Conservation (phyloP, 164 flowering plant species). For the Vitis rotundifolia region DNA sequence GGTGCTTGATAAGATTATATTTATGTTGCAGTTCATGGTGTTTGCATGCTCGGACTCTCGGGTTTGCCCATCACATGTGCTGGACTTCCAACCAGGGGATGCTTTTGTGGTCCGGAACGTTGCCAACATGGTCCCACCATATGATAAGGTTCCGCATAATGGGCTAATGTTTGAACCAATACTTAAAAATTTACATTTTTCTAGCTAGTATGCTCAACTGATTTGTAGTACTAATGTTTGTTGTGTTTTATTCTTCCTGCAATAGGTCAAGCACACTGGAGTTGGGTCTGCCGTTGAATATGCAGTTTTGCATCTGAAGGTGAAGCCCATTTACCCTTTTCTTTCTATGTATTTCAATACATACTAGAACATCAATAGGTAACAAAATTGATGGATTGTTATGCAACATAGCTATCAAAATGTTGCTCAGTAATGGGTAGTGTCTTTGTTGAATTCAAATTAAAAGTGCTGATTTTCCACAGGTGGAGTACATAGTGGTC, state of each 20-base stretch:
- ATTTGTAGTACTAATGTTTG: background rate
- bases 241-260: background rate
- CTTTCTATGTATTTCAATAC: too few relatives aligned
- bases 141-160: conserved; percentile 28
- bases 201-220: background rate
- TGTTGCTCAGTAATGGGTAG: too few relatives aligned
- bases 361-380: too few relatives aligned
- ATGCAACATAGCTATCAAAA: too few relatives aligned
- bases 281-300: conserved; percentile 56
- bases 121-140: conserved; percentile 55
- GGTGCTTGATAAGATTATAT: too few relatives aligned
- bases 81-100: conserved; percentile 55
- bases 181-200: background rate
- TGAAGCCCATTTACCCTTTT: background rate
- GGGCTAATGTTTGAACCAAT: background rate
- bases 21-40: conserved; percentile 47
- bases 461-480: background rate
- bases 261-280: conserved; percentile 39
- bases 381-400: too few relatives aligned
- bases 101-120: conserved; percentile 55
- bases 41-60: conserved; percentile 59
- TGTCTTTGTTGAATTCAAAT: too few relatives aligned
- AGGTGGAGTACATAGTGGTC: conserved; percentile 55
- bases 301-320: conserved; percentile 61
- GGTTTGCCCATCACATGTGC: conserved; percentile 57